Evolutionary conservation across 1,139 yeast species (phyloP).

Genomic region (Casaregolazyma suthepensis): DNA sequence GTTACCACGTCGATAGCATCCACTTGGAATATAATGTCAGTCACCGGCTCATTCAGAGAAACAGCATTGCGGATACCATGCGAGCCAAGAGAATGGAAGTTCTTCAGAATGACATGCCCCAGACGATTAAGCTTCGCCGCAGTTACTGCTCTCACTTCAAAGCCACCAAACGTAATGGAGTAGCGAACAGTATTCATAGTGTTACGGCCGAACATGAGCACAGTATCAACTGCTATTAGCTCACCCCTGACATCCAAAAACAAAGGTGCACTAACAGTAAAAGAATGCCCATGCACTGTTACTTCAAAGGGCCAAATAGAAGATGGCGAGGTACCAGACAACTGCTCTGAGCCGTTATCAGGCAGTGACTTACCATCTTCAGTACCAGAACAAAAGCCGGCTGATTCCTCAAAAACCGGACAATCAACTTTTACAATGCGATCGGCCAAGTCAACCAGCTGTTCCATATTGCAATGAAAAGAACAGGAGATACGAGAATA

Average conservation of each 20-base stretch:
- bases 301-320: background rate
- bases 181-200: background rate
- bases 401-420: background rate
- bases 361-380: background rate
- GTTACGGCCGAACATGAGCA: background rate
- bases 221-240: background rate
- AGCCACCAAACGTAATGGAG: background rate
- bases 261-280: background rate
- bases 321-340: background rate
- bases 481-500: background rate
- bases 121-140: slow-evolving; percentile 1
- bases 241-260: background rate
- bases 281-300: background rate
- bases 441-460: background rate
- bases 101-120: background rate
- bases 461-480: background rate
- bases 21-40: background rate
- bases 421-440: background rate
- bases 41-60: background rate
- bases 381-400: background rate
- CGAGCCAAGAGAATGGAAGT: background rate
- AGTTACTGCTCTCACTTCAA: background rate
- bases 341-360: background rate
- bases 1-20: slow-evolving; percentile 3
- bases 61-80: background rate